Evolutionary conservation across 805 yeast species (phyloP).

Genomic region (Myxozyma geophila): DNA sequence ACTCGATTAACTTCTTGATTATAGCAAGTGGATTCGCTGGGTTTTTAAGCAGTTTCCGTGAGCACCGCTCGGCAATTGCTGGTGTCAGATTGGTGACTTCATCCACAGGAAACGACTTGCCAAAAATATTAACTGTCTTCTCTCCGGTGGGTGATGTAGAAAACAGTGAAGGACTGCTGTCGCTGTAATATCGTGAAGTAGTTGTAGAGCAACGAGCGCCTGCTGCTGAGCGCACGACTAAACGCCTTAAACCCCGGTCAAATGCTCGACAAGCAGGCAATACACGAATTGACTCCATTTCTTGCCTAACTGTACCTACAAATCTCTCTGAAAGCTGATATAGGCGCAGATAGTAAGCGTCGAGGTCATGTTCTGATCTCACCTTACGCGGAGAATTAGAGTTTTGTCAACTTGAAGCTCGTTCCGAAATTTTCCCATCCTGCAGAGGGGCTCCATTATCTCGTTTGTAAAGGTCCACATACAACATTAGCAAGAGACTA

Average conservation of each 20-base stretch:
- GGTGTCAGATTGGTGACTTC: constrained; percentile 87
- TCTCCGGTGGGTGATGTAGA: neutral
- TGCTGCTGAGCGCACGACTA: neutral
- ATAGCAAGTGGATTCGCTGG: constrained; percentile 90
- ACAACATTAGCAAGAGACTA: neutral
- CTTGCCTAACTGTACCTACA: neutral
- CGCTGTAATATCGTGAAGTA: neutral
- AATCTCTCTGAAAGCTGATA: neutral
- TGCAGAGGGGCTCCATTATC: too few relatives aligned
- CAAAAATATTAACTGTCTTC: constrained; percentile 5
- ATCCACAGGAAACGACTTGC: constrained; percentile 50
- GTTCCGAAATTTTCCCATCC: constrained; percentile 13
- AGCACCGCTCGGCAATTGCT: constrained; percentile 67
- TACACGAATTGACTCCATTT: neutral
- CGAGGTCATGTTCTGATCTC: neutral
- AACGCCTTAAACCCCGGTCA: neutral
- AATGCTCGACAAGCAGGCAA: neutral
- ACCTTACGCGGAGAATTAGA: constrained; percentile 3
- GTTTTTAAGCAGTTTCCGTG: constrained; percentile 72
- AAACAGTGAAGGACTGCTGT: constrained; percentile 1
- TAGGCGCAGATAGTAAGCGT: neutral
- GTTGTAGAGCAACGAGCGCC: neutral
- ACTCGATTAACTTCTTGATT: constrained; percentile 72
- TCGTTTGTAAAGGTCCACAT: neutral
- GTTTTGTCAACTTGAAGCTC: neutral